Conservation (phyloP, 352 stramenopile genomes). For the Peronospora belbahrii region DNA sequence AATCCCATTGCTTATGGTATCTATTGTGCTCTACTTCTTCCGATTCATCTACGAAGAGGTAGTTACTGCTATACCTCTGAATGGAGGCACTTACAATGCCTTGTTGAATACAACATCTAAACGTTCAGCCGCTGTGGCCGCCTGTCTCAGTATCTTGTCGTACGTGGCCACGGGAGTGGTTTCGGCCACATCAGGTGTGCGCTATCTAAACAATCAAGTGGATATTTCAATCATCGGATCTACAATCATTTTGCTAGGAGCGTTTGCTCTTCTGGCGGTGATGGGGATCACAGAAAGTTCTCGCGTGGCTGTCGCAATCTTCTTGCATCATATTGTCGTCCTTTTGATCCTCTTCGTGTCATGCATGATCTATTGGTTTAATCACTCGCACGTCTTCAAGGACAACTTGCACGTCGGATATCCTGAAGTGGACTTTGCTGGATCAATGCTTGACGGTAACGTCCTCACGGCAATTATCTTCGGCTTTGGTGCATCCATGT, state of each 20-base stretch:
- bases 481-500: conserved; percentile 65
- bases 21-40: conserved; percentile 45
- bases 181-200: conserved; percentile 60
- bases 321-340: conserved; percentile 67
- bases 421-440: conserved; percentile 49
- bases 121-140: conserved; percentile 69
- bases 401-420: conserved; percentile 55
- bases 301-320: conserved; percentile 73
- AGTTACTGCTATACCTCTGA: conserved; percentile 83
- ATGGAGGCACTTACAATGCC: conserved; percentile 87
- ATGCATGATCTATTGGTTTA: conserved; percentile 44
- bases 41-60: conserved; percentile 85
- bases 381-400: conserved; percentile 44
- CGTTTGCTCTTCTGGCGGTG: conserved; percentile 65
- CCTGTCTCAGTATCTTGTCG: conserved; percentile 77
- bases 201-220: conserved; percentile 69
- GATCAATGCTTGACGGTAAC: conserved; percentile 31
- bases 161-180: conserved; percentile 84
- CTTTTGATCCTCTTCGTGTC: conserved; percentile 47
- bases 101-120: conserved; percentile 88
- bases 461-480: conserved; percentile 57
- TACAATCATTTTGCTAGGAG: conserved; percentile 45
- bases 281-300: conserved; percentile 76
- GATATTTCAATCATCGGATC: conserved; percentile 33
- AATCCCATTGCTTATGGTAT: conserved; percentile 66